These are phyloP conservation scores for Cordyceps tenuipes DNA, from an alignment of 2,329 filamentous ascomycete species.

Conservation along the genomic window DNA sequence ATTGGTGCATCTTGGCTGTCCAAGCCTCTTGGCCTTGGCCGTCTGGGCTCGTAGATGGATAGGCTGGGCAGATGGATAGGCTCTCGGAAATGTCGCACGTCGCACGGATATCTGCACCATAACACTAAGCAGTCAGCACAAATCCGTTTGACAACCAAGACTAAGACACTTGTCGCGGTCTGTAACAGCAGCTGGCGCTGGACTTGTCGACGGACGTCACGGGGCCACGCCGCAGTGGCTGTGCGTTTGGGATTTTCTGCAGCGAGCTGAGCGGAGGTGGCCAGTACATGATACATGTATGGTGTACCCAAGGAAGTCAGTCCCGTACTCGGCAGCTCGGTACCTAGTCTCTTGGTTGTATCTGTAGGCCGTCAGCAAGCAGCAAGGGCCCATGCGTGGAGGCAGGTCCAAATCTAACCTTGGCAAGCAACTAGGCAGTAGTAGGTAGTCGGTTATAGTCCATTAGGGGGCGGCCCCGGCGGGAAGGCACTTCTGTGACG, in stretches of 20 bases:
- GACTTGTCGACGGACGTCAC: background rate
- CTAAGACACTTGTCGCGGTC: background rate
- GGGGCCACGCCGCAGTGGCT: background rate
- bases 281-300: too few relatives aligned
- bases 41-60: background rate
- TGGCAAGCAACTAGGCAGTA: background rate
- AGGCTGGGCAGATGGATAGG: too few relatives aligned
- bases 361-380: background rate
- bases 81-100: too few relatives aligned
- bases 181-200: background rate
- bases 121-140: too few relatives aligned
- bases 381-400: background rate
- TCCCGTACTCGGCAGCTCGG: too few relatives aligned
- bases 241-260: background rate
- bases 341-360: too few relatives aligned
- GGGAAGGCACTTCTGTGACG: conserved; percentile 5
- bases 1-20: too few relatives aligned
- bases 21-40: too few relatives aligned
- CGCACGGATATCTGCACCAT: too few relatives aligned
- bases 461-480: background rate
- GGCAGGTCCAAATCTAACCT: background rate
- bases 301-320: too few relatives aligned
- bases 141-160: background rate
- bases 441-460: too few relatives aligned
- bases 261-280: background rate